Conservation (phyloP, 306 rosid genomes). For the Senna tora region DNA sequence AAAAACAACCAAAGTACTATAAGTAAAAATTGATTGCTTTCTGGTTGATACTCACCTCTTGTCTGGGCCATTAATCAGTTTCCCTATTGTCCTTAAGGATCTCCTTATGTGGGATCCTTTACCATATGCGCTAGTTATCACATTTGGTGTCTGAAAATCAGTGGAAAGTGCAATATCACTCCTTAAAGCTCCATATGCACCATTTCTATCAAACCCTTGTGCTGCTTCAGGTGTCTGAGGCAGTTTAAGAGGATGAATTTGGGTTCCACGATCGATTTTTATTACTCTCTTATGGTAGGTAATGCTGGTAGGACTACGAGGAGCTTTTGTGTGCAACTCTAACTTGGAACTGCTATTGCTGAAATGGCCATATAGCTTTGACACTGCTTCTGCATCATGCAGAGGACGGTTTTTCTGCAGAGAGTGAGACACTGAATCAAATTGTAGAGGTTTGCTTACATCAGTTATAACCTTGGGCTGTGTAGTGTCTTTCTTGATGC, state of each 20-base stretch:
- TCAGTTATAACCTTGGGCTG: slow-evolving; percentile 47
- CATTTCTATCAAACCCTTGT: slow-evolving; percentile 42
- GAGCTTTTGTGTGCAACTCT: slow-evolving; percentile 45
- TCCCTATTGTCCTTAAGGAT: slow-evolving; percentile 88
- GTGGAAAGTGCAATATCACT: slow-evolving; percentile 36
- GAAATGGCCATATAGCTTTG: slow-evolving; percentile 49
- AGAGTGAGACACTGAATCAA: slow-evolving; percentile 34
- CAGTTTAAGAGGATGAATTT: slow-evolving; percentile 53
- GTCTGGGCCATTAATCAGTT: slow-evolving; percentile 85
- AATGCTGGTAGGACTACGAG: slow-evolving; percentile 62
- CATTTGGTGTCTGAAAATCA: slow-evolving; percentile 55
- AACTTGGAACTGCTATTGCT: slow-evolving; percentile 43
- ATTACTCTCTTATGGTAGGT: slow-evolving; percentile 49
- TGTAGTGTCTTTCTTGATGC: slow-evolving; percentile 56
- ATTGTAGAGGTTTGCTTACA: slow-evolving; percentile 41
- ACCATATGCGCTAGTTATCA: slow-evolving; percentile 52
- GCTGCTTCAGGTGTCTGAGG: slow-evolving; percentile 69
- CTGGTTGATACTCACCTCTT: slow-evolving; percentile 54
- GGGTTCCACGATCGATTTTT: slow-evolving; percentile 47
- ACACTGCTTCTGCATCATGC: slow-evolving; percentile 49
- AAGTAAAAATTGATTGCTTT: neutral
- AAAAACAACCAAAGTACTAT: neutral
- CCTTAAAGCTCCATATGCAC: slow-evolving; percentile 37
- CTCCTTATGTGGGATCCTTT: slow-evolving; percentile 86
- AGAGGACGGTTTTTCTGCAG: slow-evolving; percentile 35